These are phyloP conservation scores for Aspergillus brunneoviolaceus DNA, from an alignment of 2,329 filamentous ascomycete species.

Conservation along the genomic window DNA sequence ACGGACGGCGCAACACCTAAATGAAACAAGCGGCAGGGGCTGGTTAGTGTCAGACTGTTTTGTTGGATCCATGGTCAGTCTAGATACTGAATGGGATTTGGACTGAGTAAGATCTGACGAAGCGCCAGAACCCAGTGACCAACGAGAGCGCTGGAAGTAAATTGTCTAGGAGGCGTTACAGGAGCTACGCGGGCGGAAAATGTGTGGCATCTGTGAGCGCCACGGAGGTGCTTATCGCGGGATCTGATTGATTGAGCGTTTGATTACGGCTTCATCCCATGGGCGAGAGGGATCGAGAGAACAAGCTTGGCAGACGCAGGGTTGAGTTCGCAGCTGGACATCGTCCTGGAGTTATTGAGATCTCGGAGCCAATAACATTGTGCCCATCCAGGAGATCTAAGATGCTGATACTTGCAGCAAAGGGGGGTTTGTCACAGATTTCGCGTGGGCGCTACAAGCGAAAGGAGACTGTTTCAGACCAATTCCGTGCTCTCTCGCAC, in stretches of 20 bases:
- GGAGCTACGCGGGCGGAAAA: constrained; percentile 1
- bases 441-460: background rate
- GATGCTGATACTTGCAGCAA: background rate
- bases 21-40: constrained; percentile 16
- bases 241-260: background rate
- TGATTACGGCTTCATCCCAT: background rate
- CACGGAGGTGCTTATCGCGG: constrained; percentile 1
- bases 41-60: constrained; percentile 11
- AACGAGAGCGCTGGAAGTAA: constrained; percentile 11
- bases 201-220: background rate
- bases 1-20: constrained; percentile 14
- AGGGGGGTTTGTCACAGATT: background rate
- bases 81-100: constrained; percentile 1
- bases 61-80: too few species aligned
- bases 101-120: constrained; percentile 19
- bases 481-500: background rate
- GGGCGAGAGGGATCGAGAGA: constrained; percentile 6
- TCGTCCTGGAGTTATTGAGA: constrained; percentile 9
- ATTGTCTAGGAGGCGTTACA: constrained; percentile 11
- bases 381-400: background rate
- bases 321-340: constrained; percentile 15
- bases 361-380: constrained; percentile 13
- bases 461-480: background rate
- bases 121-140: constrained; percentile 15
- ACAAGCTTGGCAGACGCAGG: background rate